Percentiles rank a stretch among this genome's conserved stretches.
phyloP scores from a whole-genome alignment of 495 filamentous ascomycete genomes.

The Aspergillus indologenus region DNA sequence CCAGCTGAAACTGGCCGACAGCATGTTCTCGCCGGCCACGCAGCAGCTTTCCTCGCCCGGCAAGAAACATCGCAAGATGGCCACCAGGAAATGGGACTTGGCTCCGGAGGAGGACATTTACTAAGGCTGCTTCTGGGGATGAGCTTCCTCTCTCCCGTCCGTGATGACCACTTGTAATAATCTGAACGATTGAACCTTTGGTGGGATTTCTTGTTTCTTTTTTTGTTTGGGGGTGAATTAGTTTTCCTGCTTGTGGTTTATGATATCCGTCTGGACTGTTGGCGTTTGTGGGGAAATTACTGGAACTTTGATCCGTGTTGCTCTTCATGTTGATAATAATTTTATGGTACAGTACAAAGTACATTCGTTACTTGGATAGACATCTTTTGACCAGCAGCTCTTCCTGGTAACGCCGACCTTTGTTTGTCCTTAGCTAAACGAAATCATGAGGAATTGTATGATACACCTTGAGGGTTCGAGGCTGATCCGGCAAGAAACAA shows the following conservation, averaged over 20 bases:
- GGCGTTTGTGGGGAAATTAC: neutral
- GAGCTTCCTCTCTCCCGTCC: neutral
- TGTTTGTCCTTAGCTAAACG: neutral
- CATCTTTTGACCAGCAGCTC: no score
- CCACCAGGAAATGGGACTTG: constrained; percentile 55
- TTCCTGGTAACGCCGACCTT: no score
- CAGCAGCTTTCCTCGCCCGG: constrained; percentile 27
- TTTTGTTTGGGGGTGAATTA: neutral
- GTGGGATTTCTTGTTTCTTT: neutral
- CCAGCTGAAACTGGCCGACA: constrained; percentile 41
- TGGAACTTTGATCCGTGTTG: neutral
- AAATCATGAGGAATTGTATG: no score
- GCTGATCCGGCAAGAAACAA: neutral
- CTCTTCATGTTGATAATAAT: neutral
- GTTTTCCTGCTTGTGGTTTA: neutral
- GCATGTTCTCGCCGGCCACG: constrained; percentile 33
- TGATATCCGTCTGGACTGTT: neutral
- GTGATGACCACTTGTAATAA: no score
- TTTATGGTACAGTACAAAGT: no score
- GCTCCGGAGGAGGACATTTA: constrained; percentile 52
- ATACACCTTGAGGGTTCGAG: no score
- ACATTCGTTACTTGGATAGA: no score
- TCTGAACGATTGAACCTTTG: neutral
- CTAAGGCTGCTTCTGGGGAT: neutral
- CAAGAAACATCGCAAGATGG: constrained; percentile 53